Evolutionary conservation across 2,329 filamentous ascomycete genomes (phyloP).

Genomic region (Chaetomium globosum): DNA sequence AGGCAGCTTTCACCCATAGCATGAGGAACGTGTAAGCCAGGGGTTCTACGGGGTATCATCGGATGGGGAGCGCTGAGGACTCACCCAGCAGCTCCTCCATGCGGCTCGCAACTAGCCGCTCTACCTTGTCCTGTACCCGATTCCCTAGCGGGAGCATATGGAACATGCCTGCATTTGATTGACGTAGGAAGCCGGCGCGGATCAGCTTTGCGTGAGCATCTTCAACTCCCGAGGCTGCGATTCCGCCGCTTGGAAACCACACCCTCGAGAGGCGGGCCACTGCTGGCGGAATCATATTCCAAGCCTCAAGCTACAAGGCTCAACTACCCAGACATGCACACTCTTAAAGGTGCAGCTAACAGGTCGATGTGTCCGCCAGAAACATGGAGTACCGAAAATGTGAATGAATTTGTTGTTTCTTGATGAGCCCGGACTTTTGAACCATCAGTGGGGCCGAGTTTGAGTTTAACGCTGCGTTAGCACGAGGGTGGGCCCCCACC

Average conservation of each 20-base stretch:
- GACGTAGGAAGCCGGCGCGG: constrained; percentile 72
- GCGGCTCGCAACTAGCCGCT: constrained; percentile 81
- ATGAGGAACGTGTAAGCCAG: constrained; percentile 1
- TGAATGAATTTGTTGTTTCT: neutral
- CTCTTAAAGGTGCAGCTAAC: neutral
- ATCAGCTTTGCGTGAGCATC: constrained; percentile 69
- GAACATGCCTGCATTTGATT: constrained; percentile 88
- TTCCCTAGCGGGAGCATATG: constrained; percentile 87
- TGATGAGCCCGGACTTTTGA: constrained; percentile 5
- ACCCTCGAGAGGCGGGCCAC: constrained; percentile 65
- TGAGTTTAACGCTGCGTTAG: neutral
- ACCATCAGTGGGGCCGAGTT: neutral
- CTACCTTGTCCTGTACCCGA: constrained; percentile 85
- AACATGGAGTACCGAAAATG: neutral
- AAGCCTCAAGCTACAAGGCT: neutral
- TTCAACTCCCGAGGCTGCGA: constrained; percentile 61
- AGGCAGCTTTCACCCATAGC: constrained; percentile 60
- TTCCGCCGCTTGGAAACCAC: constrained; percentile 77
- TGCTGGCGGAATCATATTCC: constrained; percentile 26
- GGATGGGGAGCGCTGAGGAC: constrained; percentile 6
- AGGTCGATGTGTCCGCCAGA: neutral
- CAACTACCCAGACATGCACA: neutral
- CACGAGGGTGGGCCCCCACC: neutral
- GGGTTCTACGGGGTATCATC: neutral
- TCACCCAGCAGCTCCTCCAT: constrained; percentile 60